Base-by-base conservation (phyloP, 805 yeast genomes). In the Lachancea cidri region DNA sequence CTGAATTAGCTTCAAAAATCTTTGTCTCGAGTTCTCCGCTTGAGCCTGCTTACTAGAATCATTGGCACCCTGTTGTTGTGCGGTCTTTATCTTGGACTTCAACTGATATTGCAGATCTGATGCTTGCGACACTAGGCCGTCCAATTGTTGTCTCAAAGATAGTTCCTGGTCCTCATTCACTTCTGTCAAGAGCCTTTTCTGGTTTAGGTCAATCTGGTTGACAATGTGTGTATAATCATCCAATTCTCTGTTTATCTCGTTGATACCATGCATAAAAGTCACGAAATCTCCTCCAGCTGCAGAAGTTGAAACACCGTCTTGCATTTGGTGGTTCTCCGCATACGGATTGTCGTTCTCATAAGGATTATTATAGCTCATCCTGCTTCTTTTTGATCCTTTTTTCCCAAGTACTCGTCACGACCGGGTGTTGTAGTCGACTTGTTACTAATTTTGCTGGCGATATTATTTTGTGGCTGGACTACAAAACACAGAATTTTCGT, bases 1-100 rank as follows among this genome's bases (percentile, higher is more conserved):
- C 65, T 87, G 93, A 59, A 93, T 91, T 44, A 83, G 75, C 49
- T 80, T 78, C 74, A 89, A 77, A 62, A 93, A 93, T 60, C 83
- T 80, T 57, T 79, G 81, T 71, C 94, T 84, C 42, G 83, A 75
- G 58, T 83, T 83, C 62, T 89, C 95, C 33, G 95, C 94, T 70
- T 93, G 98, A 46, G 85, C 86, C 58, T 79, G 79, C 65, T 86
- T 87, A 55, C 93, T 85, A 35, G 77, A 68, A 68, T 88, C 96
- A 38, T 72, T 73, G 35, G 76, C 76, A 30, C 86, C 83, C 39
- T 73, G 72, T 47, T 80, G 74, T 65, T 86, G 95, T 39, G 86
- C 81, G 46, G 74, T 68, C 64, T 86, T 86, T 62, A 93, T 82
- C 57, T 86, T 76, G 46, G 71, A 65, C 66, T 86, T 89, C 60